phyloP scores from a whole-genome alignment of 2,329 filamentous ascomycete genomes.

The Trichoderma atrobrunneum region DNA sequence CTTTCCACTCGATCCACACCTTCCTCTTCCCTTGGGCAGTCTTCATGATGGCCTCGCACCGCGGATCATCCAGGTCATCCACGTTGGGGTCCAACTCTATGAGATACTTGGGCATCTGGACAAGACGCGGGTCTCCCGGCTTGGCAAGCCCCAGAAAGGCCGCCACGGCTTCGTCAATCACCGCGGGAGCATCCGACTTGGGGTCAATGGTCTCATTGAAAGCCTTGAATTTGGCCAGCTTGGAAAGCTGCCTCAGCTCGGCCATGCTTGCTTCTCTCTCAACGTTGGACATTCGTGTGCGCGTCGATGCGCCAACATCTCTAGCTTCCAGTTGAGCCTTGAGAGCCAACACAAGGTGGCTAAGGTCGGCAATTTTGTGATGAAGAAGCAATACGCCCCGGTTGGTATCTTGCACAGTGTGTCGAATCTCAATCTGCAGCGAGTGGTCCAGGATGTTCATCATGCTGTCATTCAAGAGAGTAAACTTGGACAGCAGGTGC shows the following conservation, averaged over 20 bases:
- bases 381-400: slow-evolving; percentile 46
- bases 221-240: slow-evolving; percentile 50
- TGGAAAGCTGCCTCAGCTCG: slow-evolving; percentile 40
- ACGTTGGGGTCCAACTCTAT: slow-evolving; percentile 34
- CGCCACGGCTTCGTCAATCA: slow-evolving; percentile 37
- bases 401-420: slow-evolving; percentile 49
- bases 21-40: slow-evolving; percentile 35
- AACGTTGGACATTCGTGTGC: slow-evolving; percentile 32
- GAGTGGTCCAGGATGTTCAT: slow-evolving; percentile 47
- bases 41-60: slow-evolving; percentile 41
- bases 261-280: slow-evolving; percentile 40
- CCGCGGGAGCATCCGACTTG: slow-evolving; percentile 28
- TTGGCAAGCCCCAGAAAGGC: slow-evolving; percentile 40
- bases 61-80: slow-evolving; percentile 34
- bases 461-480: slow-evolving; percentile 47
- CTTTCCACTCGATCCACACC: slow-evolving; percentile 53
- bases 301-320: slow-evolving; percentile 24
- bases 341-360: slow-evolving; percentile 45
- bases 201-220: slow-evolving; percentile 48
- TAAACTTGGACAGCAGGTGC: slow-evolving; percentile 42
- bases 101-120: slow-evolving; percentile 36
- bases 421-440: slow-evolving; percentile 46
- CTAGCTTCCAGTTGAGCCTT: slow-evolving; percentile 41
- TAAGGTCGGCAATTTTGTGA: slow-evolving; percentile 45
- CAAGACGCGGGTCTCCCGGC: slow-evolving; percentile 31